Percentiles rank a stretch among this genome's conserved stretches.
Evolutionary conservation across 257 asterid species (phyloP).

Genomic region (Verbascum thapsus): DNA sequence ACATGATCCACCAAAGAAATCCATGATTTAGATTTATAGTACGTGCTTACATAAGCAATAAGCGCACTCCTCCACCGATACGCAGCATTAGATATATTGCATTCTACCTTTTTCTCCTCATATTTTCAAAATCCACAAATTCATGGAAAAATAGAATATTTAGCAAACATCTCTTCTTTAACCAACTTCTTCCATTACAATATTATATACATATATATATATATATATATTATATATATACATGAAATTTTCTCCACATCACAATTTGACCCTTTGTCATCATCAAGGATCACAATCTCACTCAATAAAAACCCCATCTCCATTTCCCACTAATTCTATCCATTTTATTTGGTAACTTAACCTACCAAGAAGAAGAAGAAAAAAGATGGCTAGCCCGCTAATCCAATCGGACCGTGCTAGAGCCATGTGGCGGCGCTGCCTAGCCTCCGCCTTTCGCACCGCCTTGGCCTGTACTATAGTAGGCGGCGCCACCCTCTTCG

Average conservation of each 20-base stretch:
- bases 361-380: not conserved
- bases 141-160: not conserved
- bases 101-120: not conserved
- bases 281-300: slow-evolving; percentile 49
- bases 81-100: slow-evolving; percentile 17
- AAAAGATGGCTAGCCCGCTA: slow-evolving; percentile 33
- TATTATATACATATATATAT: too few relatives aligned
- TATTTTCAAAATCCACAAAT: not conserved
- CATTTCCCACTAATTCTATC: slow-evolving; percentile 13
- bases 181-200: slow-evolving; percentile 57
- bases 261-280: slow-evolving; percentile 61
- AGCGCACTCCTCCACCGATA: too few relatives aligned
- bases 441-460: slow-evolving; percentile 74
- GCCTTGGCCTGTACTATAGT: slow-evolving; percentile 82
- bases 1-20: slow-evolving; percentile 35
- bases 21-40: slow-evolving; percentile 28
- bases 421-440: slow-evolving; percentile 58
- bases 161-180: too few relatives aligned
- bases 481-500: slow-evolving; percentile 63
- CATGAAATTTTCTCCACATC: slow-evolving; percentile 30
- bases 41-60: slow-evolving; percentile 33
- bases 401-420: slow-evolving; percentile 33
- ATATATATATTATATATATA: slow-evolving; percentile 3
- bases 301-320: slow-evolving; percentile 21
- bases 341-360: not conserved